Conservation (phyloP, 345 rosid genomes). For the Ceriops decandra region DNA sequence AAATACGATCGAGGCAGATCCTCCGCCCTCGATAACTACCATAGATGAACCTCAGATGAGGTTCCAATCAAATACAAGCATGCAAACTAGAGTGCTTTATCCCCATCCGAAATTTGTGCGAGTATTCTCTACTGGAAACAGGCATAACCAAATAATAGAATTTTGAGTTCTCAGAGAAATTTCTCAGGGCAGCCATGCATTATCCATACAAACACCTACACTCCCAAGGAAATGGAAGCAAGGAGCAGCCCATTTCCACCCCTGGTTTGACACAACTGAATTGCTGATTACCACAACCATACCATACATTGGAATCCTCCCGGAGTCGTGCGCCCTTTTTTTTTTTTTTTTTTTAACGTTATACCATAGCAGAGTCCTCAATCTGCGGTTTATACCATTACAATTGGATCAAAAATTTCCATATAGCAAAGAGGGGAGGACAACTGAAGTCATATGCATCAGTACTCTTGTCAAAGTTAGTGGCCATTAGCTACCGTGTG, state of each 20-base stretch:
- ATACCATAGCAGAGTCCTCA: background rate
- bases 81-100: background rate
- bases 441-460: background rate
- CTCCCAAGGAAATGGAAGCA: constrained; percentile 51
- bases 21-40: no score
- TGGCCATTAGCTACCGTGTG: background rate
- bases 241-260: constrained; percentile 45
- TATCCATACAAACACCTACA: constrained; percentile 62
- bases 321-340: constrained; percentile 37
- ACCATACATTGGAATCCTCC: constrained; percentile 76
- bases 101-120: constrained; percentile 19
- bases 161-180: constrained; percentile 70
- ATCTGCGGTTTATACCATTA: background rate
- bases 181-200: constrained; percentile 63
- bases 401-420: background rate
- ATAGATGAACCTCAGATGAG: background rate
- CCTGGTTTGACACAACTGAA: constrained; percentile 58
- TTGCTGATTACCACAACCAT: constrained; percentile 69
- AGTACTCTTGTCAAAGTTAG: background rate
- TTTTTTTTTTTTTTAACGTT: background rate
- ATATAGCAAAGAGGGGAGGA: background rate
- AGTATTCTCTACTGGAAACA: constrained; percentile 54
- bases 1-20: no score
- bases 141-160: constrained; percentile 62
- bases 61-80: background rate